A percentile compares a stretch with the other conserved stretches of the same genome.
phyloP scores from a whole-genome alignment of 106 monocot genomes.

The Dendrobium catenatum region DNA sequence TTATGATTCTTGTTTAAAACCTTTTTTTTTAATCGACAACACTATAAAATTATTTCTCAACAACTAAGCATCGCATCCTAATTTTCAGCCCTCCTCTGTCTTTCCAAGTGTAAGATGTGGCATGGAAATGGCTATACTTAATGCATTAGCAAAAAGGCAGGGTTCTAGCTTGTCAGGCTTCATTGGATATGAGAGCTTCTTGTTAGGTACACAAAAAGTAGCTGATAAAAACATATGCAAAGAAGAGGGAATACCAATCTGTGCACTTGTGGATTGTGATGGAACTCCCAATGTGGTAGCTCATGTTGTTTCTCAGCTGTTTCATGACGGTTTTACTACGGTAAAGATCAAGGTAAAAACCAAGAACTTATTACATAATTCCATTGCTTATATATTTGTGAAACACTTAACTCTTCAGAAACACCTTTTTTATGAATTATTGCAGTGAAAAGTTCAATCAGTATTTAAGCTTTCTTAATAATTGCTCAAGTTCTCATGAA shows the following conservation, averaged over 20 bases:
- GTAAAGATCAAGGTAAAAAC: slow-evolving; percentile 72
- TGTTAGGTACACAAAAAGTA: slow-evolving; percentile 9
- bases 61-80: slow-evolving; percentile 6
- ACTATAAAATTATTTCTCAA: neutral
- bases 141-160: slow-evolving; percentile 47
- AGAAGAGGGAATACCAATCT: slow-evolving; percentile 40
- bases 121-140: slow-evolving; percentile 87
- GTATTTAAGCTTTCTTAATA: neutral
- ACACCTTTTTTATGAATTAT: neutral
- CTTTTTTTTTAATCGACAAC: neutral
- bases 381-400: neutral
- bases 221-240: slow-evolving; percentile 14
- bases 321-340: slow-evolving; percentile 74
- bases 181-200: slow-evolving; percentile 23
- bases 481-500: neutral
- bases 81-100: slow-evolving; percentile 59
- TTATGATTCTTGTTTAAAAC: neutral
- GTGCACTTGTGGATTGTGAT: slow-evolving; percentile 78
- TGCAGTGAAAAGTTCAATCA: neutral
- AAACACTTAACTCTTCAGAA: neutral
- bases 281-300: slow-evolving; percentile 65
- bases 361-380: neutral
- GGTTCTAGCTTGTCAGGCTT: slow-evolving; percentile 29
- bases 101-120: slow-evolving; percentile 94
- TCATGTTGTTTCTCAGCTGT: slow-evolving; percentile 62